A percentile compares a stretch with the other conserved stretches of the same genome.
Conservation (phyloP, 805 yeast species). For the Starmerella stellata region DNA sequence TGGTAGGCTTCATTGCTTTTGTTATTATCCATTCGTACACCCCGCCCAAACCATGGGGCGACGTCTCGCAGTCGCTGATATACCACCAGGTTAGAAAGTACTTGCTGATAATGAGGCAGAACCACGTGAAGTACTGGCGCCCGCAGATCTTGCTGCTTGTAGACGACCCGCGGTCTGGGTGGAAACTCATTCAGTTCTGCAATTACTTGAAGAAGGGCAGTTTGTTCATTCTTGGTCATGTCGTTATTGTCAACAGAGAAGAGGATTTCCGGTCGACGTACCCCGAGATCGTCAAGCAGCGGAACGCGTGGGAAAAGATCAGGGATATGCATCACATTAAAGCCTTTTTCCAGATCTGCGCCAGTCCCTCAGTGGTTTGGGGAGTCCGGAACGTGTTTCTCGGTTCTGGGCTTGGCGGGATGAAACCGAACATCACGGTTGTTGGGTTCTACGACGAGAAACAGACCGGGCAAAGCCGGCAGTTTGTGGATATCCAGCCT, state of each 20-base stretch:
- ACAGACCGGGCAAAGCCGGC: slow-evolving; percentile 13
- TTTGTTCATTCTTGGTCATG: slow-evolving; percentile 80
- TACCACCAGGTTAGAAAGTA: slow-evolving; percentile 95
- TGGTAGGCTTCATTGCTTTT: slow-evolving; percentile 48
- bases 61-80: slow-evolving; percentile 83
- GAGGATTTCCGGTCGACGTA: slow-evolving; percentile 41
- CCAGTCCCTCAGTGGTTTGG: slow-evolving; percentile 81
- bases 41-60: slow-evolving; percentile 97
- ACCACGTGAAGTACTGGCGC: slow-evolving; percentile 95
- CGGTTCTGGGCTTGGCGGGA: slow-evolving; percentile 96
- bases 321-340: slow-evolving; percentile 64
- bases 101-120: slow-evolving; percentile 60
- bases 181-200: slow-evolving; percentile 85
- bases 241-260: slow-evolving; percentile 36
- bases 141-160: slow-evolving; percentile 81
- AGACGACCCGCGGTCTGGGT: slow-evolving; percentile 79
- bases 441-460: slow-evolving; percentile 65
- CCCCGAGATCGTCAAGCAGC: slow-evolving; percentile 53
- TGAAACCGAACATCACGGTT: slow-evolving; percentile 91
- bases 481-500: slow-evolving; percentile 24
- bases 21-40: slow-evolving; percentile 71
- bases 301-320: slow-evolving; percentile 64
- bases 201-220: slow-evolving; percentile 94
- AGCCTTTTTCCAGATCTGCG: slow-evolving; percentile 84
- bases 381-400: slow-evolving; percentile 82